Evolutionary conservation across 1,284 basidiomycete genomes (phyloP).

Genomic region (Phellinidium pouzarii): DNA sequence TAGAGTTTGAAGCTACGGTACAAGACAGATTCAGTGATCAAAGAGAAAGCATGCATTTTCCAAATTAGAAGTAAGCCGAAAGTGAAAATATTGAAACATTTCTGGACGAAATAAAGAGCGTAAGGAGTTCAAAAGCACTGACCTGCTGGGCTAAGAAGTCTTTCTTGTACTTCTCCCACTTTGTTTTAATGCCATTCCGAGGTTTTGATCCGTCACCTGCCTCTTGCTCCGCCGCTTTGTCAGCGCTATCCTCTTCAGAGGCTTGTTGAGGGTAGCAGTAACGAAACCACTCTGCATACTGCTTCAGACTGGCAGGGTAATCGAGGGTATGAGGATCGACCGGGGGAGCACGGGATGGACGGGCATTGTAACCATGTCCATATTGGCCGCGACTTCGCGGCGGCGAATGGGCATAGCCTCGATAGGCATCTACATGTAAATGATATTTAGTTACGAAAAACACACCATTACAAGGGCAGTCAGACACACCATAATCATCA

Average conservation of each 20-base stretch:
- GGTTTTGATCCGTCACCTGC: conserved; percentile 73
- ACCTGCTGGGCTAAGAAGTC: conserved; percentile 82
- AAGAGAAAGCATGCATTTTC: conserved; percentile 27
- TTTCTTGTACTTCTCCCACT: conserved; percentile 90
- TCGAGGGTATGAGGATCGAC: conserved; percentile 77
- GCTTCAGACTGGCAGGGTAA: conserved; percentile 73
- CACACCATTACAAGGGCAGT: conserved; percentile 9
- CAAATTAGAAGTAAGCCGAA: conserved; percentile 14
- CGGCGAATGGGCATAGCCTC: conserved; percentile 54
- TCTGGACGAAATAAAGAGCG: conserved; percentile 7
- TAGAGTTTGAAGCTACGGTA: conserved; percentile 82
- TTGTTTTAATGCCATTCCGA: conserved; percentile 69
- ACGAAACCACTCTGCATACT: conserved; percentile 89
- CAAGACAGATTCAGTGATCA: conserved; percentile 32
- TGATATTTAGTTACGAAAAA: conserved; percentile 8
- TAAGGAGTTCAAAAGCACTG: conserved; percentile 28
- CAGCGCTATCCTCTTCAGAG: conserved; percentile 68
- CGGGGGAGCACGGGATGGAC: conserved; percentile 52
- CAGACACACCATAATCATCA: conserved; percentile 67
- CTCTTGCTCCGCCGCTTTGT: conserved; percentile 75
- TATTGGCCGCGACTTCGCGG: conserved; percentile 48
- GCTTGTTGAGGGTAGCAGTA: conserved; percentile 72
- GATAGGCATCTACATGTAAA: conserved; percentile 51
- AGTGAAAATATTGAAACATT: conserved; percentile 19
- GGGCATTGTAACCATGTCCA: conserved; percentile 33